Evolutionary conservation across 164 flowering plant genomes (phyloP).

Genomic region (Stephania yunnanensis): DNA sequence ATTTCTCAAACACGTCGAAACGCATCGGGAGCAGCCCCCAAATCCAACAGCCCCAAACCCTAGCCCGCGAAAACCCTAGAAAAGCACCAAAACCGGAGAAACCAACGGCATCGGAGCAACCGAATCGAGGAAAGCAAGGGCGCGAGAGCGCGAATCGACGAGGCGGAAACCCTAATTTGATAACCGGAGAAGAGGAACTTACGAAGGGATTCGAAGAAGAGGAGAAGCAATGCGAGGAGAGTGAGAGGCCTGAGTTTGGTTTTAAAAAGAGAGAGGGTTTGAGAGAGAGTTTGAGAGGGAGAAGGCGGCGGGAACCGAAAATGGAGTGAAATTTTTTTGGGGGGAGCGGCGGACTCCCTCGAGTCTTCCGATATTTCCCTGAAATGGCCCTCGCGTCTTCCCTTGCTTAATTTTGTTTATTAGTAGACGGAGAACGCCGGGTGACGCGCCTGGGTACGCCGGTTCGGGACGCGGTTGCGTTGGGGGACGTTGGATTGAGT

Average conservation of each 20-base stretch:
- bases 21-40: not conserved
- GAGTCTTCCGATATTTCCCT: not conserved
- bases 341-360: not conserved
- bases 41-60: not conserved
- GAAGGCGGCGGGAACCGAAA: not conserved
- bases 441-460: too few species aligned
- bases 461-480: too few species aligned
- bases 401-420: not conserved
- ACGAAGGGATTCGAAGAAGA: not conserved
- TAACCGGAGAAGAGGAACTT: not conserved
- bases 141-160: too few species aligned
- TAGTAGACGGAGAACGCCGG: too few species aligned
- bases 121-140: not conserved
- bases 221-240: not conserved
- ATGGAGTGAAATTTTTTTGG: not conserved
- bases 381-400: not conserved
- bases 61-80: not conserved
- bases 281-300: not conserved
- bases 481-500: too few species aligned
- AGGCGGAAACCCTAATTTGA: not conserved
- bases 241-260: too few species aligned
- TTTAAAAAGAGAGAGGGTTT: not conserved
- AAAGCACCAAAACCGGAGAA: not conserved
- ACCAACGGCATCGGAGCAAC: not conserved
- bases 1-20: not conserved